These are phyloP conservation scores for Clarireedia homoeocarpa DNA, from an alignment of 2,329 filamentous ascomycete genomes.

Conservation along the genomic window DNA sequence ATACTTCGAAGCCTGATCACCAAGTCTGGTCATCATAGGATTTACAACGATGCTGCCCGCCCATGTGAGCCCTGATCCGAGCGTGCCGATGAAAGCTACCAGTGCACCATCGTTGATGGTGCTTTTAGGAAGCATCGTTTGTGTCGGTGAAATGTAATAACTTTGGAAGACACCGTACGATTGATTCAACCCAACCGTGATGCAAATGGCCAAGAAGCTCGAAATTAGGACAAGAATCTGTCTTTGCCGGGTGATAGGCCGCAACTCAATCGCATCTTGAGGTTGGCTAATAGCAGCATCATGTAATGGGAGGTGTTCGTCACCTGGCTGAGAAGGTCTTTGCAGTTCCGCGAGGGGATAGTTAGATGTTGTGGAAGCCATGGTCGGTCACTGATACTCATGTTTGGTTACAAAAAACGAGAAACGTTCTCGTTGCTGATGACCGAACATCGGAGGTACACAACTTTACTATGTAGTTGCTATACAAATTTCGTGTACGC, in stretches of 20 bases:
- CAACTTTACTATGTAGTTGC: too few relatives aligned
- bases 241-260: conserved; percentile 26
- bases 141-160: conserved; percentile 37
- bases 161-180: conserved; percentile 42
- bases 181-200: conserved; percentile 43
- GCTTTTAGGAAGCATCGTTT: conserved; percentile 32
- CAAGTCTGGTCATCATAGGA: conserved; percentile 37
- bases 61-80: conserved; percentile 42
- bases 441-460: too few relatives aligned
- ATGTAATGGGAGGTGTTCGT: not conserved
- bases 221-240: conserved; percentile 37
- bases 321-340: conserved; percentile 18
- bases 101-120: conserved; percentile 34
- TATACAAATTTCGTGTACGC: too few relatives aligned
- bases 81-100: conserved; percentile 41
- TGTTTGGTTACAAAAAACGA: too few relatives aligned
- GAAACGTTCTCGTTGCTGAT: too few relatives aligned
- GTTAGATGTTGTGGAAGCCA: not conserved
- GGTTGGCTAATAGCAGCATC: not conserved
- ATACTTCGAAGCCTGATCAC: conserved; percentile 29
- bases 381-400: not conserved
- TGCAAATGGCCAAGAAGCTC: conserved; percentile 37
- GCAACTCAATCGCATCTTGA: conserved; percentile 33
- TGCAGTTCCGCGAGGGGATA: conserved; percentile 1
- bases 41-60: conserved; percentile 41